Evolutionary conservation across 805 yeast species (phyloP).

Genomic region (Yarrowia yakushimensis): DNA sequence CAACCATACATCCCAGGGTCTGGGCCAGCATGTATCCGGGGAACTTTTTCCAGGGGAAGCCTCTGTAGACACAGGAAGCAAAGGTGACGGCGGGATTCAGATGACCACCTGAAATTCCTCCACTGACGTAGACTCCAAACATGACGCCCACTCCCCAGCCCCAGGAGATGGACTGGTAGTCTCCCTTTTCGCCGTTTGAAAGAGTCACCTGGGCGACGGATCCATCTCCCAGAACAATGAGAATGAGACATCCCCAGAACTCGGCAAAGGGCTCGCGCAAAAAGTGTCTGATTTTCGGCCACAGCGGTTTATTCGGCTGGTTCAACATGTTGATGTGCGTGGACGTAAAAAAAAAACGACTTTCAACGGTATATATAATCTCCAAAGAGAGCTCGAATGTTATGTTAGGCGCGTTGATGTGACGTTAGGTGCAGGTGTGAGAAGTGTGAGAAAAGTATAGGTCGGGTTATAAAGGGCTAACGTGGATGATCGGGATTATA

Average conservation of each 20-base stretch:
- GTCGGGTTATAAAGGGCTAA: no score
- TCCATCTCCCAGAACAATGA: slow-evolving; percentile 50
- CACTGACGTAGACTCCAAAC: slow-evolving; percentile 49
- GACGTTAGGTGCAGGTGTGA: no score
- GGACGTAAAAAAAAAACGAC: no score
- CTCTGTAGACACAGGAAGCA: slow-evolving; percentile 47
- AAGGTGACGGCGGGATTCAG: slow-evolving; percentile 53
- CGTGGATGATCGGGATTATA: no score
- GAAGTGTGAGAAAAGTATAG: no score
- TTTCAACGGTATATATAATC: no score
- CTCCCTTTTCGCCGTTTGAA: slow-evolving; percentile 43
- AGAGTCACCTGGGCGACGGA: slow-evolving; percentile 46
- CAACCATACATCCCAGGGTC: slow-evolving; percentile 49
- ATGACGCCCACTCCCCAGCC: slow-evolving; percentile 56
- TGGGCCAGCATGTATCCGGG: slow-evolving; percentile 48
- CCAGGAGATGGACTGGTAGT: slow-evolving; percentile 44
- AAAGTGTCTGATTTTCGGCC: slow-evolving; percentile 32
- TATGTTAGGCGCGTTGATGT: no score
- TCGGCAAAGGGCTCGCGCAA: slow-evolving; percentile 51
- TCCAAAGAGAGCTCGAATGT: no score
- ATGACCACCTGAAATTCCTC: slow-evolving; percentile 58
- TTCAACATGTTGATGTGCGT: neutral
- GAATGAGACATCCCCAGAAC: slow-evolving; percentile 48
- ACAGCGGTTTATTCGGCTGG: slow-evolving; percentile 5
- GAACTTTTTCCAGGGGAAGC: slow-evolving; percentile 50